Percentiles rank a stretch among this genome's conserved stretches.
These are phyloP conservation scores for Cyanidiococcus yangmingshanensis DNA, from an alignment of 23 red algal genomes.

Conservation along the genomic window DNA sequence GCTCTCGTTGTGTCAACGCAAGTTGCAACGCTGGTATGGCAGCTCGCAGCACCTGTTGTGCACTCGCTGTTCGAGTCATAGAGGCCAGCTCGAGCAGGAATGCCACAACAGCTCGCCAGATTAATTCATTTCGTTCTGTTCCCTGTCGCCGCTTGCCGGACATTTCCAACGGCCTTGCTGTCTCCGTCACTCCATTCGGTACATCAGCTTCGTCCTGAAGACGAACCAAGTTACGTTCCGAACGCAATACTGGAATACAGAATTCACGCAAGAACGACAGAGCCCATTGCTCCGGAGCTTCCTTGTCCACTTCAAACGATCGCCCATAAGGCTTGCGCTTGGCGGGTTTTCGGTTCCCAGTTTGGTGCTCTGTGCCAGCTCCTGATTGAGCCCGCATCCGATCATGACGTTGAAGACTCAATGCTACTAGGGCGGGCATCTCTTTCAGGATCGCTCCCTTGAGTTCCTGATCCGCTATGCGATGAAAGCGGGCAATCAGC, in stretches of 20 bases:
- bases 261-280: not conserved
- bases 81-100: not conserved
- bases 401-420: not conserved
- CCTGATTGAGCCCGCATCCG: too few relatives aligned
- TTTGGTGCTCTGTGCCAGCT: not conserved
- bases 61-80: not conserved
- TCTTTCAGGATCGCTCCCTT: not conserved
- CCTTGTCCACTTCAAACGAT: not conserved
- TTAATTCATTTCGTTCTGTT: not conserved
- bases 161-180: not conserved
- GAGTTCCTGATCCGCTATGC: not conserved
- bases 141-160: not conserved
- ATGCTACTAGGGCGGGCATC: not conserved
- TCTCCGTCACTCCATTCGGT: not conserved
- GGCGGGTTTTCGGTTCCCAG: not conserved
- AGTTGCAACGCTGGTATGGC: not conserved
- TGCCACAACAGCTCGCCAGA: not conserved
- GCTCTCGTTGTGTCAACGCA: not conserved
- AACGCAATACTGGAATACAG: not conserved
- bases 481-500: conserved; percentile 1
- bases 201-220: not conserved
- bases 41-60: not conserved
- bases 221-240: not conserved
- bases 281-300: not conserved
- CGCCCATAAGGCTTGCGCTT: not conserved